These are phyloP conservation scores for Nemania serpens DNA, from an alignment of 2,329 filamentous ascomycete genomes.

Conservation along the genomic window DNA sequence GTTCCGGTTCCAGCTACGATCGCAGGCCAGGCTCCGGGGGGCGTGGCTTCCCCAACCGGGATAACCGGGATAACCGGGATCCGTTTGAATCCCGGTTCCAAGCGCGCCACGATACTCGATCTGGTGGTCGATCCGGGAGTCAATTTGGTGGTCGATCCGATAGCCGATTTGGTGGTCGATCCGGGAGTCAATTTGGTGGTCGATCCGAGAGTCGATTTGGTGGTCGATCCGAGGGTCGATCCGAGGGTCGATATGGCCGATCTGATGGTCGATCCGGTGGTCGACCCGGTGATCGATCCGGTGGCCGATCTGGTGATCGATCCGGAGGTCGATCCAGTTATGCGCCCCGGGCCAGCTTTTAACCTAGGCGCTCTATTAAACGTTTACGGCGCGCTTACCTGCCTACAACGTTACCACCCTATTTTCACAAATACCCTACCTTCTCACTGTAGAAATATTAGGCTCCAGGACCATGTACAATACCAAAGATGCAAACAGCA, in stretches of 20 bases:
- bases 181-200: neutral
- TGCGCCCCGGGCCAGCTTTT: slow-evolving; percentile 10
- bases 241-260: slow-evolving; percentile 10
- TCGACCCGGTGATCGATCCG: neutral
- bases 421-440: neutral
- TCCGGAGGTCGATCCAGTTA: neutral
- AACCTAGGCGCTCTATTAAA: slow-evolving; percentile 2
- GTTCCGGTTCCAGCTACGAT: neutral
- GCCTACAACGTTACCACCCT: slow-evolving; percentile 3
- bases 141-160: slow-evolving; percentile 11
- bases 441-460: slow-evolving; percentile 16
- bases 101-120: no score
- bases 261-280: slow-evolving; percentile 3
- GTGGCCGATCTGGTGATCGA: neutral
- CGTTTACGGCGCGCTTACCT: slow-evolving; percentile 8
- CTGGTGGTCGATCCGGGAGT: neutral
- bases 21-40: slow-evolving; percentile 8
- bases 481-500: slow-evolving; percentile 15
- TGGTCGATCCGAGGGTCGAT: neutral
- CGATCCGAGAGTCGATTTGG: neutral
- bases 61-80: no score
- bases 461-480: slow-evolving; percentile 7
- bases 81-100: no score
- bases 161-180: slow-evolving; percentile 4
- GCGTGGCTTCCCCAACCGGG: no score